Conservation (phyloP, 2,329 filamentous ascomycete species). For the Aureobasidium lini region DNA sequence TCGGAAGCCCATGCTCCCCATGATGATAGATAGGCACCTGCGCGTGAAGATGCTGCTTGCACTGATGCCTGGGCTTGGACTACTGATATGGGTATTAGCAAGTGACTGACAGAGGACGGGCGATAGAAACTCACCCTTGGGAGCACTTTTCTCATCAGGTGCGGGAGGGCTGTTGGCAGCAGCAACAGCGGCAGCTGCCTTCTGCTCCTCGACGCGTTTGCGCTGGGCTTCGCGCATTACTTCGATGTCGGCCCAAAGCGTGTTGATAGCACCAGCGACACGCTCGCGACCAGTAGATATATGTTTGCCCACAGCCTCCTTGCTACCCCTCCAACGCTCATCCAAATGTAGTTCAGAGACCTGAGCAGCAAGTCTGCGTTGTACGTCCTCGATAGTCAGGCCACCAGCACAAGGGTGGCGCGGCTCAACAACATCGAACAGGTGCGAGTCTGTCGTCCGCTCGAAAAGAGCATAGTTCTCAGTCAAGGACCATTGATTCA, state of each 20-base stretch:
- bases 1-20: slow-evolving; percentile 63
- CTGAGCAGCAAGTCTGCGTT: slow-evolving; percentile 81
- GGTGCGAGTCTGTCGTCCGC: slow-evolving; percentile 61
- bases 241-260: slow-evolving; percentile 86
- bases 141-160: slow-evolving; percentile 15
- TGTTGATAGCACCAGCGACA: slow-evolving; percentile 79
- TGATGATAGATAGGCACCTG: slow-evolving; percentile 56
- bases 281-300: slow-evolving; percentile 83
- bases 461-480: slow-evolving; percentile 91
- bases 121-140: neutral
- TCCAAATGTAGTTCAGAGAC: slow-evolving; percentile 91
- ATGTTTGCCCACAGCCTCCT: slow-evolving; percentile 81
- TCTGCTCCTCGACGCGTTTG: slow-evolving; percentile 52
- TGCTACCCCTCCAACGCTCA: slow-evolving; percentile 74
- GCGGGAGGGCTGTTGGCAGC: slow-evolving; percentile 15
- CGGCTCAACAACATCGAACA: slow-evolving; percentile 92
- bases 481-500: slow-evolving; percentile 79
- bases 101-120: neutral
- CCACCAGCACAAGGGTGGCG: slow-evolving; percentile 90
- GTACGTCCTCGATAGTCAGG: slow-evolving; percentile 87
- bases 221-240: slow-evolving; percentile 66
- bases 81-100: slow-evolving; percentile 35
- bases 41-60: slow-evolving; percentile 46
- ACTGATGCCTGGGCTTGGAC: slow-evolving; percentile 48
- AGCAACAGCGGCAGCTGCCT: slow-evolving; percentile 29